These are phyloP conservation scores for Neofusicoccum umdonicola DNA, from an alignment of 2,329 filamentous ascomycete species.

Conservation along the genomic window DNA sequence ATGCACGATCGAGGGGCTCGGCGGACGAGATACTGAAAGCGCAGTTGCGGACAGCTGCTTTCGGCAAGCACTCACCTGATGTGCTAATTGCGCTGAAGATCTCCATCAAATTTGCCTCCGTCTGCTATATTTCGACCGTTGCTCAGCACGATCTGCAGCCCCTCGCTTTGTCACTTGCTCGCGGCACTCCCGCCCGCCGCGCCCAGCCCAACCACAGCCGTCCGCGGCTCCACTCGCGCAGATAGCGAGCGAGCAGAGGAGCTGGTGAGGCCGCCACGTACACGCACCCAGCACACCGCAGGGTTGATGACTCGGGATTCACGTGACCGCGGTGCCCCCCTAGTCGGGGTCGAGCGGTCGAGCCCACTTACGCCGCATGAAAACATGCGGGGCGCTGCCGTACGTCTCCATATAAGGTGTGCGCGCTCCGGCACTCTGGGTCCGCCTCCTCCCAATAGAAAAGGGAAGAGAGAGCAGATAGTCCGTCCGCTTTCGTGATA, in stretches of 20 bases:
- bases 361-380: constrained; percentile 2
- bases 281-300: neutral
- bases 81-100: too few species aligned
- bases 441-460: neutral
- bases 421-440: neutral
- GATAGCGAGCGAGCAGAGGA: neutral
- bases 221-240: neutral
- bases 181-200: too few species aligned
- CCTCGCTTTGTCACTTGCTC: too few species aligned
- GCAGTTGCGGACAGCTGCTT: too few species aligned
- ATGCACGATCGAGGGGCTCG: too few species aligned
- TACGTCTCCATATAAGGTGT: neutral
- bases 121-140: too few species aligned
- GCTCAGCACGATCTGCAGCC: too few species aligned
- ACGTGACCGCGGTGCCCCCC: neutral
- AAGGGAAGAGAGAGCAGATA: neutral
- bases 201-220: neutral
- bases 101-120: too few species aligned
- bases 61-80: too few species aligned
- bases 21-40: too few species aligned
- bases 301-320: neutral
- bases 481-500: too few species aligned
- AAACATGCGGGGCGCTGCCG: neutral
- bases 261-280: neutral
- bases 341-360: neutral